Evolutionary conservation across 352 stramenopile species (phyloP).

Genomic region (Phytophthora pisi): DNA sequence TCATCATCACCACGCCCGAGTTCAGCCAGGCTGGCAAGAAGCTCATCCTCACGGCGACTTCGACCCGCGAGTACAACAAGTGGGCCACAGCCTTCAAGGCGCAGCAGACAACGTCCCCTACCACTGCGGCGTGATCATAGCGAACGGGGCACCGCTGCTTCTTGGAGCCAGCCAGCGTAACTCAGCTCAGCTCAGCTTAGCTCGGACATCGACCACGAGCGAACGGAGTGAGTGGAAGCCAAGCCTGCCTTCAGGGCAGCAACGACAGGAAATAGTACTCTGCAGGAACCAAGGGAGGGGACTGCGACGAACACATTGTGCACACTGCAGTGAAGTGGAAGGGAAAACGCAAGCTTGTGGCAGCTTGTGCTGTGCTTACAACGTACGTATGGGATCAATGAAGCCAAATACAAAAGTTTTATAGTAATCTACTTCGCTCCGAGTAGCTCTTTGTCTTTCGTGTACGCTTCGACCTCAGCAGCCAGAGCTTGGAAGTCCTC

Average conservation of each 20-base stretch:
- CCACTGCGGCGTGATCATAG: conserved; percentile 48
- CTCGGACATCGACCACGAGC: conserved; percentile 9
- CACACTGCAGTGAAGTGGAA: conserved; percentile 29
- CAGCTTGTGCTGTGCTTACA: conserved; percentile 38
- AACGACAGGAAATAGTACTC: conserved; percentile 37
- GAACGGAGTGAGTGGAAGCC: not conserved
- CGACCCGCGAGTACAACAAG: conserved; percentile 85
- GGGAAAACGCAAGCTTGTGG: conserved; percentile 13
- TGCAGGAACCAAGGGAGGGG: conserved; percentile 12
- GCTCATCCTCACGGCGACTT: conserved; percentile 75
- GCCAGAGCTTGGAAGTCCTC: conserved; percentile 32
- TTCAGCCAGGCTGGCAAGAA: conserved; percentile 79
- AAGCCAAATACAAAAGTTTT: conserved; percentile 35
- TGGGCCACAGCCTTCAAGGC: conserved; percentile 74
- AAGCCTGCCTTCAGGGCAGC: conserved; percentile 23
- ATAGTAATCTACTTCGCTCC: conserved; percentile 27
- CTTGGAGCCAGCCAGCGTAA: conserved; percentile 6
- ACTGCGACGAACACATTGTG: conserved; percentile 21
- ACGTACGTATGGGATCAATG: conserved; percentile 29
- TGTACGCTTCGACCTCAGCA: conserved; percentile 29
- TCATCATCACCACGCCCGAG: conserved; percentile 82
- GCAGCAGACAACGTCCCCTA: conserved; percentile 41
- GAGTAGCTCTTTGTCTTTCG: conserved; percentile 25
- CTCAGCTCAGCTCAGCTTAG: not conserved
- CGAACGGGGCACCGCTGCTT: not conserved